Evolutionary conservation across 495 filamentous ascomycete species (phyloP).

Genomic region (Xylaria grammica): DNA sequence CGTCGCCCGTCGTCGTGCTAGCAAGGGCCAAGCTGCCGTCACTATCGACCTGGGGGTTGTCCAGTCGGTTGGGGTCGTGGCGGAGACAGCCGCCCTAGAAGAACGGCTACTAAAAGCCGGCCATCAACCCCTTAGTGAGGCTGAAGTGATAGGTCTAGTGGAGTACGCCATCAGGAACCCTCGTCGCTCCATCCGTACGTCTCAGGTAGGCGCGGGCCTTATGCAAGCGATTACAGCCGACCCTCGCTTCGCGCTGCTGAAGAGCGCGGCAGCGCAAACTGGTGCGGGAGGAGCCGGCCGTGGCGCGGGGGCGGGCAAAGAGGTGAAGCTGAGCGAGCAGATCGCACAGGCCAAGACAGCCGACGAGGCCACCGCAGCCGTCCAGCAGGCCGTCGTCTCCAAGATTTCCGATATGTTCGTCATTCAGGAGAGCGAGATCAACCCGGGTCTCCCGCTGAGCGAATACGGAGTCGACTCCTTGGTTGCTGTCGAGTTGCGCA

Average conservation of each 20-base stretch:
- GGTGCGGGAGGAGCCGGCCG: not conserved
- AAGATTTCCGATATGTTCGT: slow-evolving; percentile 33
- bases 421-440: slow-evolving; percentile 35
- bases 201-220: not conserved
- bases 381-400: slow-evolving; percentile 8
- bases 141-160: not conserved
- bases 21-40: slow-evolving; percentile 40
- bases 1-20: slow-evolving; percentile 34
- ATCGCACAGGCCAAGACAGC: not conserved
- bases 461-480: slow-evolving; percentile 45
- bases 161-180: not conserved
- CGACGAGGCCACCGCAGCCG: not conserved
- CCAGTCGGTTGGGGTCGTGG: slow-evolving; percentile 39
- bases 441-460: slow-evolving; percentile 27
- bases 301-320: not conserved
- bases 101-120: not conserved
- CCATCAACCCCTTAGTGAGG: not conserved
- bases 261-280: not conserved
- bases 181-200: not conserved
- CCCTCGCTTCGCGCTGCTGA: not conserved
- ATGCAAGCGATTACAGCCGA: not conserved
- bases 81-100: not conserved
- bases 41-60: slow-evolving; percentile 56
- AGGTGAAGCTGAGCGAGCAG: not conserved
- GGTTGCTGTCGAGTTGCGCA: slow-evolving; percentile 44